Percentiles rank a stretch among this genome's conserved stretches.
These are phyloP conservation scores for Aspergillus amoenus DNA, from an alignment of 2,329 filamentous ascomycete species.

Conservation along the genomic window DNA sequence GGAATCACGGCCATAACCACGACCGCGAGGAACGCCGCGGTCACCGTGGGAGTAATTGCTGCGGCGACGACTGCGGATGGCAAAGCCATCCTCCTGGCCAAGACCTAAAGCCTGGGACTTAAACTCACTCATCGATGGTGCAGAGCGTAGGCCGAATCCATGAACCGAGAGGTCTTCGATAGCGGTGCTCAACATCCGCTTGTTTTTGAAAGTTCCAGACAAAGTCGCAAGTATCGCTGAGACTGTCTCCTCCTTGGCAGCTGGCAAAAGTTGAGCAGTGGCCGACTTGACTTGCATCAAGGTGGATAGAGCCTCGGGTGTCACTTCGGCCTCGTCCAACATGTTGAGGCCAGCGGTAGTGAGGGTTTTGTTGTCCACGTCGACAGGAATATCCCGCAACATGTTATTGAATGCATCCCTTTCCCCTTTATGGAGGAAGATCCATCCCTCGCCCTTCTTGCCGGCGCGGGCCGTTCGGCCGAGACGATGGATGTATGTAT, in stretches of 20 bases:
- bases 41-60: neutral
- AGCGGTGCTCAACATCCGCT: constrained; percentile 41
- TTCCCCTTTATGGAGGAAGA: constrained; percentile 58
- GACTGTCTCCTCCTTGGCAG: constrained; percentile 32
- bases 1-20: neutral
- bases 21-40: neutral
- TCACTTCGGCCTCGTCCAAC: constrained; percentile 2
- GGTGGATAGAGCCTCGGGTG: constrained; percentile 16
- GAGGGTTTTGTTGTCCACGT: constrained; percentile 18
- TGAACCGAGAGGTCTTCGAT: constrained; percentile 47
- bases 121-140: neutral
- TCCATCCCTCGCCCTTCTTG: constrained; percentile 62
- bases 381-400: constrained; percentile 12
- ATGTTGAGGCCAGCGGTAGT: constrained; percentile 14
- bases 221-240: constrained; percentile 24
- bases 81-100: neutral
- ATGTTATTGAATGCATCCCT: constrained; percentile 41
- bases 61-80: neutral
- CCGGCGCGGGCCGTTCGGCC: constrained; percentile 72
- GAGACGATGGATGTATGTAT: constrained; percentile 74
- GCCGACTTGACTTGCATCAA: constrained; percentile 46
- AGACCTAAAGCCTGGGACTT: neutral
- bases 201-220: constrained; percentile 29
- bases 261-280: constrained; percentile 25
- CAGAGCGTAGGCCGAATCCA: constrained; percentile 25